Percentiles rank a stretch among this genome's conserved stretches.
Evolutionary conservation across 1,139 yeast genomes (phyloP).

Genomic region (Saccharomyces hybrid): DNA sequence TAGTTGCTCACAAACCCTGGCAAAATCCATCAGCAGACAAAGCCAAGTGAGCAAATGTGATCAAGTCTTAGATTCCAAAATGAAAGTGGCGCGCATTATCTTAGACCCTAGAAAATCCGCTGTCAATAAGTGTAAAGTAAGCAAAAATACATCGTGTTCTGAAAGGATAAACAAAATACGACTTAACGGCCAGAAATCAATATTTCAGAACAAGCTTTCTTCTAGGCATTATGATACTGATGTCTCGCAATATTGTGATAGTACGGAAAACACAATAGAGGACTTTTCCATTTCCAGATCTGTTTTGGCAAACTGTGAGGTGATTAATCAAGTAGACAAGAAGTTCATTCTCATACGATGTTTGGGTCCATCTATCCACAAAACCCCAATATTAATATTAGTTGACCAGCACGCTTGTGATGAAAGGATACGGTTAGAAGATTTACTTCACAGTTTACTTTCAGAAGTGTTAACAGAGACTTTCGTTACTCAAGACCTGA

Average conservation of each 20-base stretch:
- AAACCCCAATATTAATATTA: constrained; percentile 31
- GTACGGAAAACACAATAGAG: constrained; percentile 43
- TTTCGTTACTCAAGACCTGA: constrained; percentile 5
- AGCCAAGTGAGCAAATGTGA: background rate
- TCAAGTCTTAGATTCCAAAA: background rate
- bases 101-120: background rate
- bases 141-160: background rate
- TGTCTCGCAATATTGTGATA: constrained; percentile 27
- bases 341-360: constrained; percentile 46
- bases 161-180: background rate
- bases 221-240: background rate
- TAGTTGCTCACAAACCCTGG: background rate
- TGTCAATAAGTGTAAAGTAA: background rate
- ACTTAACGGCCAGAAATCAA: background rate
- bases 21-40: background rate
- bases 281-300: constrained; percentile 38
- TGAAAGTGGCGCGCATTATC: background rate
- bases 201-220: background rate
- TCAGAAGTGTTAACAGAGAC: constrained; percentile 9
- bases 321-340: constrained; percentile 48
- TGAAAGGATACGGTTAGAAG: constrained; percentile 57
- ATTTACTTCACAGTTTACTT: constrained; percentile 31
- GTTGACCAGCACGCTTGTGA: constrained; percentile 79
- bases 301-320: constrained; percentile 21
- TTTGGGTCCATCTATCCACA: background rate